A percentile compares a stretch with the other conserved stretches of the same genome.
These are phyloP conservation scores for Nakazawaea molendinolei DNA, from an alignment of 805 yeast genomes.

Conservation along the genomic window DNA sequence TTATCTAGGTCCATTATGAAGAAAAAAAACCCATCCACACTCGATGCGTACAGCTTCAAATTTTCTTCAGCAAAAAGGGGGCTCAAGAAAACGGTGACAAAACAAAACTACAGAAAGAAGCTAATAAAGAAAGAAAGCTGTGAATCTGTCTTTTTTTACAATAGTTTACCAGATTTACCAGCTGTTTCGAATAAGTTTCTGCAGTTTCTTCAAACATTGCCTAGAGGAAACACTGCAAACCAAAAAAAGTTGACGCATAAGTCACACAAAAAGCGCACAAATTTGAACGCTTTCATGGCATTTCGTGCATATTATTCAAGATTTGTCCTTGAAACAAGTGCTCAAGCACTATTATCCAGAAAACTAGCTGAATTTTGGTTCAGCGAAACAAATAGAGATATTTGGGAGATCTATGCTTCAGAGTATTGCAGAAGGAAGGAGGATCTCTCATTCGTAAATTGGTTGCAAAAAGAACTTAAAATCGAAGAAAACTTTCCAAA, in stretches of 20 bases:
- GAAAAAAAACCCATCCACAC: too few species aligned
- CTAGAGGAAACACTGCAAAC: not conserved
- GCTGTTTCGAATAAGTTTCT: conserved; percentile 13
- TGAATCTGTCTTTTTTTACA: conserved; percentile 1
- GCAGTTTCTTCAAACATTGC: conserved; percentile 8
- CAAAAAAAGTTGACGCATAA: conserved; percentile 5
- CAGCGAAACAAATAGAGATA: conserved; percentile 18
- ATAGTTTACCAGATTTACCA: not conserved
- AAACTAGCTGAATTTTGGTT: conserved; percentile 23
- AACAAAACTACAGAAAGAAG: not conserved
- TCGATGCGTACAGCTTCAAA: too few species aligned
- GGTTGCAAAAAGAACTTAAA: conserved; percentile 15
- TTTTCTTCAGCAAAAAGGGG: too few species aligned
- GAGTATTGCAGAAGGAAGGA: conserved; percentile 18
- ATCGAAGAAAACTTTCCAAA: not conserved
- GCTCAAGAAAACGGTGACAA: not conserved
- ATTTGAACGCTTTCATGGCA: conserved; percentile 26
- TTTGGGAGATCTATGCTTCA: conserved; percentile 25
- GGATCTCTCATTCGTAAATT: conserved; percentile 15
- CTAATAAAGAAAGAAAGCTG: not conserved
- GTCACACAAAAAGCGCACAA: conserved; percentile 12
- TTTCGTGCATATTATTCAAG: conserved; percentile 25
- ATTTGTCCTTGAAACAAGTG: conserved; percentile 16
- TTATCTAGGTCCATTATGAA: too few species aligned
- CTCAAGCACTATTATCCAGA: conserved; percentile 22